phyloP scores from a whole-genome alignment of 352 stramenopile species.

The Phytophthora cajani region DNA sequence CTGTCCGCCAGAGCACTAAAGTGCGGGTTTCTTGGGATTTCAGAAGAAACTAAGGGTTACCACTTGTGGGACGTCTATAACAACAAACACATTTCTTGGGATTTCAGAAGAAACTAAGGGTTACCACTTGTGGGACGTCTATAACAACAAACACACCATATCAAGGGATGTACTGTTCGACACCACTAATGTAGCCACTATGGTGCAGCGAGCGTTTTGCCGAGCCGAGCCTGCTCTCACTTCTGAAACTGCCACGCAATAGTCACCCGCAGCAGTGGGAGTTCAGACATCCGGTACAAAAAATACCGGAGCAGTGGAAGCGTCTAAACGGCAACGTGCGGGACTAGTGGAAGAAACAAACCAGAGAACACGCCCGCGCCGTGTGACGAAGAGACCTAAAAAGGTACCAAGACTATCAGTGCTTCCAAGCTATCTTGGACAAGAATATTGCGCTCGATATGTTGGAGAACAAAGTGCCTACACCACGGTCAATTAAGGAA shows the following conservation, averaged over 20 bases:
- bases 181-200: conserved; percentile 8
- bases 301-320: neutral
- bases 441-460: neutral
- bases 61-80: conserved; percentile 12
- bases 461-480: no score
- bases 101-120: conserved; percentile 17
- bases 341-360: conserved; percentile 1
- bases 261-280: neutral
- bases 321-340: no score
- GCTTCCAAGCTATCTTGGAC: conserved; percentile 14
- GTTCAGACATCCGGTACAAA: no score
- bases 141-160: conserved; percentile 16
- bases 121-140: conserved; percentile 6
- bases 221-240: neutral
- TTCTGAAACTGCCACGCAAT: conserved; percentile 2
- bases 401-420: conserved; percentile 15
- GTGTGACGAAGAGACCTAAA: conserved; percentile 12
- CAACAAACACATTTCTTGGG: conserved; percentile 14
- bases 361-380: conserved; percentile 3
- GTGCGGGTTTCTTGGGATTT: conserved; percentile 11
- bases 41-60: conserved; percentile 13
- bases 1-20: conserved; percentile 8
- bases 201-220: conserved; percentile 5
- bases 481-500: no score
- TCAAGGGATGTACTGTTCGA: conserved; percentile 1